Evolutionary conservation across 345 rosid genomes (phyloP).

Genomic region (Hibiscus mutabilis): DNA sequence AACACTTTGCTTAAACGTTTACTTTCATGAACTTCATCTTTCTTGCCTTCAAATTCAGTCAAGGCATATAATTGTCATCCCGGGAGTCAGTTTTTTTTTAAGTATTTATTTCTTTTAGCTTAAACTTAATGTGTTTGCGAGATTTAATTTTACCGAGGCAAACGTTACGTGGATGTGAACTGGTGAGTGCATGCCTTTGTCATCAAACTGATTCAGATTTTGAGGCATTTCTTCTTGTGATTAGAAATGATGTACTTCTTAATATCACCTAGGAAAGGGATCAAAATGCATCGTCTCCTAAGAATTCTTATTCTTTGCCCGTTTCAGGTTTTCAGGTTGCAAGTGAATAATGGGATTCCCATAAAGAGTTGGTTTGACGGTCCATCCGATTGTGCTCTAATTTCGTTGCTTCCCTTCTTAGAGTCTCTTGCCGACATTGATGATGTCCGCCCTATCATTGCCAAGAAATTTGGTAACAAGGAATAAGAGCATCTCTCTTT

Average conservation of each 20-base stretch:
- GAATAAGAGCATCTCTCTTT: slow-evolving; percentile 36
- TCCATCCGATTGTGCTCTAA: slow-evolving; percentile 68
- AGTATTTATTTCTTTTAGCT: neutral
- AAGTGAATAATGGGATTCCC: slow-evolving; percentile 91
- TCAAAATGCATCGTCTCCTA: neutral
- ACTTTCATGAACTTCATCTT: neutral
- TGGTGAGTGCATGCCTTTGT: slow-evolving; percentile 4
- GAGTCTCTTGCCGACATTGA: slow-evolving; percentile 77
- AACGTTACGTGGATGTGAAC: neutral
- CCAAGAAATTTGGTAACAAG: slow-evolving; percentile 74
- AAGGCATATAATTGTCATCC: neutral
- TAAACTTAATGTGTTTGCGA: slow-evolving; percentile 2
- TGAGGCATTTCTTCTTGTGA: too few species aligned
- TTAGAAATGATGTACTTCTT: too few species aligned
- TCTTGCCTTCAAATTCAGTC: neutral
- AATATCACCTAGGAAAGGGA: too few species aligned
- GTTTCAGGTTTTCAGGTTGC: slow-evolving; percentile 89
- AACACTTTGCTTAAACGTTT: slow-evolving; percentile 7
- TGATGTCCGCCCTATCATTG: slow-evolving; percentile 90
- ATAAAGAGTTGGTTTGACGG: slow-evolving; percentile 96
- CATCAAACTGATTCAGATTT: slow-evolving; percentile 4
- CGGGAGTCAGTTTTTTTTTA: neutral
- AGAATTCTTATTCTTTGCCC: slow-evolving; percentile 10
- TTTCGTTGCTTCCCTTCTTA: slow-evolving; percentile 83
- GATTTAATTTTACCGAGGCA: neutral